These are phyloP conservation scores for Leucoagaricus sp. DNA, from an alignment of 1,284 basidiomycete species.

Conservation along the genomic window DNA sequence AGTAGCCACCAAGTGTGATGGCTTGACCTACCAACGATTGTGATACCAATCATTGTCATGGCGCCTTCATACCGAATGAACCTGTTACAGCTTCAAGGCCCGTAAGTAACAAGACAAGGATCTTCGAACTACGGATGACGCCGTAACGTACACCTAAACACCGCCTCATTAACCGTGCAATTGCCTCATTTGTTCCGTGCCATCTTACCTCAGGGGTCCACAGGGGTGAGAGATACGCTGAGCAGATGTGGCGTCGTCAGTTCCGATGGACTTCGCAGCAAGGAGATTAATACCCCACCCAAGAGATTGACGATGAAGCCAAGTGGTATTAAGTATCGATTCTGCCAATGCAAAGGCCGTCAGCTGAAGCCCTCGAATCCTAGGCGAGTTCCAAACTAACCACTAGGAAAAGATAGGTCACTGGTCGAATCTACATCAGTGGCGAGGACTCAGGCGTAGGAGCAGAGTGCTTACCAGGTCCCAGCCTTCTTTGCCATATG, in stretches of 20 bases:
- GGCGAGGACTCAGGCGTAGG: background rate
- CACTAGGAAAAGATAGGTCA: slow-evolving; percentile 48
- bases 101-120: background rate
- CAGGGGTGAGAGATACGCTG: slow-evolving; percentile 45
- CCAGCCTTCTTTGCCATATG: slow-evolving; percentile 50
- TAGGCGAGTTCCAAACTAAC: slow-evolving; percentile 27
- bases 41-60: slow-evolving; percentile 53
- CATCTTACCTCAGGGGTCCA: slow-evolving; percentile 42
- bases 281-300: slow-evolving; percentile 28
- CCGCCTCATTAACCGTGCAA: slow-evolving; percentile 5
- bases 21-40: slow-evolving; percentile 41
- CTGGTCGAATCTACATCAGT: slow-evolving; percentile 25
- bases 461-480: slow-evolving; percentile 38
- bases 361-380: background rate
- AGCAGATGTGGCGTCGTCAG: background rate
- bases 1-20: background rate
- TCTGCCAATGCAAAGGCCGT: slow-evolving; percentile 27
- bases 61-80: slow-evolving; percentile 56
- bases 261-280: background rate
- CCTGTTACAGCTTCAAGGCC: slow-evolving; percentile 38
- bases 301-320: slow-evolving; percentile 50
- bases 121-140: slow-evolving; percentile 27
- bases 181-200: slow-evolving; percentile 5
- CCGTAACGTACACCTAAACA: slow-evolving; percentile 9
- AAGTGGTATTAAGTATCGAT: slow-evolving; percentile 53